Base-by-base conservation (phyloP, 2,329 filamentous ascomycete genomes). In the Rosellinia necatrix region DNA sequence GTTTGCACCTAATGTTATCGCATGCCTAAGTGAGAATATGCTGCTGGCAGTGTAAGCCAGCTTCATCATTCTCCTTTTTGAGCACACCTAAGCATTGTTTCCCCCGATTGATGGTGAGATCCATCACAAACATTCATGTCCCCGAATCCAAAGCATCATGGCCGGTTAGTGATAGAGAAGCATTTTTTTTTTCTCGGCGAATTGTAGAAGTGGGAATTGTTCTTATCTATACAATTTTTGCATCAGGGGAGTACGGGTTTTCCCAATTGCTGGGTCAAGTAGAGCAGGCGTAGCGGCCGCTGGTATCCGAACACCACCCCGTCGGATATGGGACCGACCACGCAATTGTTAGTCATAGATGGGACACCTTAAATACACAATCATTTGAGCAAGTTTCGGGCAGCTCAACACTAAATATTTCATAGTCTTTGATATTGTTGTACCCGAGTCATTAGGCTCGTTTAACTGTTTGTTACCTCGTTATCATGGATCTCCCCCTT, bases 401-500 rank as follows among this genome's bases (percentile, higher is more conserved):
- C 40, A 8, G 21, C 43, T 53, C 25, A 30, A 30, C 13, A 10
- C 32, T 30, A 6, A 37, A 29, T 38, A 4, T n/a, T 44, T 13
- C 37, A 9, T 15, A 29, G 13, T 3, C 10, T 17, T 4, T 10
- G 12, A 7, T 43, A 13, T 29, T 37, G 15, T 37, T 4, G 21
- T 24, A 25, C 21, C 8, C 13, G 13, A 7, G n/a, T 15, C 12
- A 4, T 15, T 24, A 8, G 3, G n/a, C 8, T 4, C 1, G 5
- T 15, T 21, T 17, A 8, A 19, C 46, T 19, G 29, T 22, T 19
- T 32, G 6, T n/a, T 13, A 12, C 7, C 13, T 46, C n/a, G 15
- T 38, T 46, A 56, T 10, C 29, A 66, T 64, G 66, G 47, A 60
- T 9, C 75, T 81, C 52, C 66, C n/a, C 74, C 17, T 84, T 81